Percentiles rank a stretch among this genome's conserved stretches.
Conservation (phyloP, 352 stramenopile genomes). For the Aphanomyces stellatus region DNA sequence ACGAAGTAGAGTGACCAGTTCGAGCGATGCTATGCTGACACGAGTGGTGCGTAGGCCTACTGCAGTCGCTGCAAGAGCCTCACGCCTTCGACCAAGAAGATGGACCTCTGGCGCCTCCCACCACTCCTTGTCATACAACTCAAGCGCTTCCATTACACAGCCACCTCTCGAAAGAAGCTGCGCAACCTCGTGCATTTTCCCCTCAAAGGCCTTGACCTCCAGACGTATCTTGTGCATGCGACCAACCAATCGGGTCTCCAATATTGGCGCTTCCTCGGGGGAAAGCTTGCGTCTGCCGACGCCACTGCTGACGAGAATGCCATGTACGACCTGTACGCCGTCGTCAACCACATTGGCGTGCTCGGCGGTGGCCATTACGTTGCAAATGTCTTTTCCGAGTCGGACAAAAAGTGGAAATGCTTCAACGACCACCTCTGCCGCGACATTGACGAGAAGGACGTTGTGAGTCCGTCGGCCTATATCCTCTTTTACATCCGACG, state of each 20-base stretch:
- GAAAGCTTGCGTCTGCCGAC: slow-evolving; percentile 20
- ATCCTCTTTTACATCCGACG: slow-evolving; percentile 86
- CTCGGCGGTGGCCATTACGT: slow-evolving; percentile 95
- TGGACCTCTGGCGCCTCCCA: slow-evolving; percentile 96
- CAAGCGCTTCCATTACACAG: slow-evolving; percentile 99
- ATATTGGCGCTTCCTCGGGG: slow-evolving; percentile 24
- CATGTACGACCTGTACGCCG: slow-evolving; percentile 95
- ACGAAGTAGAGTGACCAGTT: slow-evolving; percentile 35
- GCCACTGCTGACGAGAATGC: slow-evolving; percentile 41
- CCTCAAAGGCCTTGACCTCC: slow-evolving; percentile 87
- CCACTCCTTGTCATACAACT: slow-evolving; percentile 98
- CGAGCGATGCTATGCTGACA: no score
- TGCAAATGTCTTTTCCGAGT: slow-evolving; percentile 70
- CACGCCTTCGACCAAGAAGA: slow-evolving; percentile 90
- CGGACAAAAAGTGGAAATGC: slow-evolving; percentile 94
- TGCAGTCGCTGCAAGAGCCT: slow-evolving; percentile 84
- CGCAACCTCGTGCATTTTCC: slow-evolving; percentile 95
- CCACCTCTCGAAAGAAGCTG: slow-evolving; percentile 89
- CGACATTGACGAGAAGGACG: slow-evolving; percentile 79
- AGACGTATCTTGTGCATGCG: slow-evolving; percentile 64
- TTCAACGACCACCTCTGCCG: slow-evolving; percentile 96
- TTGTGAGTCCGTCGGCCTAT: slow-evolving; percentile 81
- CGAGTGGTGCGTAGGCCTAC: slow-evolving; percentile 33
- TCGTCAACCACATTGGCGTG: slow-evolving; percentile 96
- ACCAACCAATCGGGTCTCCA: slow-evolving; percentile 2